Evolutionary conservation across 148 eudicot genomes (phyloP).

Genomic region (Polygonum aviculare): DNA sequence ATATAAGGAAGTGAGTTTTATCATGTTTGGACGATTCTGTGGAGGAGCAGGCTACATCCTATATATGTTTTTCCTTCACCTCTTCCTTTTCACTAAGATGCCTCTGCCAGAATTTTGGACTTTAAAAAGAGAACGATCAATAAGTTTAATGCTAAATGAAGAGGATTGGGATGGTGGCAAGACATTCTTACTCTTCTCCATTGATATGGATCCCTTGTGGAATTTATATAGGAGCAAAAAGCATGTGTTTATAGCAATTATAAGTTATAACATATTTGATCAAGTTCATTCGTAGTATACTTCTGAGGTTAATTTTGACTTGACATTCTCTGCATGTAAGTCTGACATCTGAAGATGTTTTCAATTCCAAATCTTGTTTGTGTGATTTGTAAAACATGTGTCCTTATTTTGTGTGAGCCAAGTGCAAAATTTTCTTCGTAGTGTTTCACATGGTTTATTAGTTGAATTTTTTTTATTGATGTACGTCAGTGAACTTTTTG

Average conservation of each 20-base stretch:
- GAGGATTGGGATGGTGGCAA: not conserved
- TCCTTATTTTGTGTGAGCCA: not conserved
- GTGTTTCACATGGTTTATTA: too few relatives aligned
- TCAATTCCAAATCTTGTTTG: not conserved
- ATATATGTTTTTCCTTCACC: not conserved
- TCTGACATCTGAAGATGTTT: not conserved
- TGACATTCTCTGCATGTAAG: not conserved
- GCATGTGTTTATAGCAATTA: not conserved
- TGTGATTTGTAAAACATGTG: not conserved
- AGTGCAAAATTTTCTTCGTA: too few relatives aligned
- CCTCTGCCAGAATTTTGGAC: not conserved
- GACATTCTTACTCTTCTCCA: conserved; percentile 3
- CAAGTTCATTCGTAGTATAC: not conserved
- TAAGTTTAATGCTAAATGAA: not conserved
- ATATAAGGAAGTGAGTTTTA: not conserved
- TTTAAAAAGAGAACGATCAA: not conserved
- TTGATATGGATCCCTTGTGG: not conserved
- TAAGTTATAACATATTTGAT: not conserved
- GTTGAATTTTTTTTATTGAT: not conserved
- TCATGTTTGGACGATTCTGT: not conserved
- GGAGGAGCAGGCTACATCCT: not conserved
- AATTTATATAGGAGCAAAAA: not conserved
- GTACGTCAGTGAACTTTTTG: not conserved
- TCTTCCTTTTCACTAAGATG: not conserved
- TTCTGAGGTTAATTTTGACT: not conserved